A percentile compares a stretch with the other conserved stretches of the same genome.
Conservation (phyloP, 805 yeast genomes). For the Torulaspora microellipsoides region DNA sequence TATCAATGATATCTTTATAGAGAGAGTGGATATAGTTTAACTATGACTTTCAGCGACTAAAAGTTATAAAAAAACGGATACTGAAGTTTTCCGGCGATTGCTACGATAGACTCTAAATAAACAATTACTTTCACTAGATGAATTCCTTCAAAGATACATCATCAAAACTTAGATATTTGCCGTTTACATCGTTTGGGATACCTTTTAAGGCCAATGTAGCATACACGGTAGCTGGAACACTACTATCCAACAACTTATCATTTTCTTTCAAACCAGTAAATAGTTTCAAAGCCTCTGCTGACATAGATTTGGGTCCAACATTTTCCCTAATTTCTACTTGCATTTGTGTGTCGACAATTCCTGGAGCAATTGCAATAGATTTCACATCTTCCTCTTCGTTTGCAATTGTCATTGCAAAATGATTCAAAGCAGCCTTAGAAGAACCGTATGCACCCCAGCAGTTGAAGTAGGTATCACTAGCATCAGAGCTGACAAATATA, state of each 20-base stretch:
- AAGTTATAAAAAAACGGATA: too few species aligned
- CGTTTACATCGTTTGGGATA: constrained; percentile 53
- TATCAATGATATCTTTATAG: too few species aligned
- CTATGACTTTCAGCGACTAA: too few species aligned
- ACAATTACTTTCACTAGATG: too few species aligned
- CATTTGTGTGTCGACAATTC: constrained; percentile 91
- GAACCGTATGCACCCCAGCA: constrained; percentile 90
- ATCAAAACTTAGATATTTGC: constrained; percentile 60
- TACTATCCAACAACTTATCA: constrained; percentile 58
- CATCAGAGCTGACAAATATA: constrained; percentile 87
- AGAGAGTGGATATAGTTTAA: too few species aligned
- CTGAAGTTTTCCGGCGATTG: too few species aligned
- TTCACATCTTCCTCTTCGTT: constrained; percentile 52
- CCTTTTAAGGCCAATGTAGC: constrained; percentile 63
- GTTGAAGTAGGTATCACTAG: constrained; percentile 47
- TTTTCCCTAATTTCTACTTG: constrained; percentile 71
- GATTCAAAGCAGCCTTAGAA: constrained; percentile 88
- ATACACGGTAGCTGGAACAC: constrained; percentile 65
- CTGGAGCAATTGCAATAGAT: constrained; percentile 81
- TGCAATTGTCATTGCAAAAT: constrained; percentile 61
- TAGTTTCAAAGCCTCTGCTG: constrained; percentile 49
- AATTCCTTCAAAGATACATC: constrained; percentile 31
- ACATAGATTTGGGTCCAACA: constrained; percentile 56
- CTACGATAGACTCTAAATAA: too few species aligned
- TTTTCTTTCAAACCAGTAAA: constrained; percentile 60